Evolutionary conservation across 148 eudicot species (phyloP).

Genomic region (Fallopia convolvulus): DNA sequence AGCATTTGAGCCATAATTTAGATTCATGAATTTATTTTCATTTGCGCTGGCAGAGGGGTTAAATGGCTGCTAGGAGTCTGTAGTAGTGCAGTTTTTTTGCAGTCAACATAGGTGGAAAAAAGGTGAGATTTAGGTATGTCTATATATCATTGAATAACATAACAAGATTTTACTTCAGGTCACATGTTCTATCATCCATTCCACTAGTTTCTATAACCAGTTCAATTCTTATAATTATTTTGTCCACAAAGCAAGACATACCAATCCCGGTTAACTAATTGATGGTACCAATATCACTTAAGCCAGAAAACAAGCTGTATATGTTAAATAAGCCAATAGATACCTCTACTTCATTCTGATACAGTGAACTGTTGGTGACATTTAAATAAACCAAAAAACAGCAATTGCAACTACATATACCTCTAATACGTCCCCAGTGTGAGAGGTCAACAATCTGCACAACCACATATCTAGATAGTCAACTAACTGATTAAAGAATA

Average conservation of each 20-base stretch:
- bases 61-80: not conserved
- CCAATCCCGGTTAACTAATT: not conserved
- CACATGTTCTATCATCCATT: not conserved
- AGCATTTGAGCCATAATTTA: not conserved
- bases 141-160: not conserved
- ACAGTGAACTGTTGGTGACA: not conserved
- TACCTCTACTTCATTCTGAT: not conserved
- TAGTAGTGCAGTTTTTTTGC: not conserved
- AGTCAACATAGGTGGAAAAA: not conserved
- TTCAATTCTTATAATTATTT: not conserved
- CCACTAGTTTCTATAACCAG: not conserved
- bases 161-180: not conserved
- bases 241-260: not conserved
- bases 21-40: not conserved
- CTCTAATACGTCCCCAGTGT: constrained; percentile 61
- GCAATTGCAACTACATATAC: constrained; percentile 18
- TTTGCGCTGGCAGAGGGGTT: not conserved
- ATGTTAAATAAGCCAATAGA: not conserved
- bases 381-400: not conserved
- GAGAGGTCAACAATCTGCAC: constrained; percentile 64
- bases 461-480: not conserved
- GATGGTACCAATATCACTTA: not conserved
- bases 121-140: not conserved
- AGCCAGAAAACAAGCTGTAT: not conserved
- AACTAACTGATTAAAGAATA: not conserved